Evolutionary conservation across 768 basidiomycete genomes (phyloP).

Genomic region (Trametes cubensis): DNA sequence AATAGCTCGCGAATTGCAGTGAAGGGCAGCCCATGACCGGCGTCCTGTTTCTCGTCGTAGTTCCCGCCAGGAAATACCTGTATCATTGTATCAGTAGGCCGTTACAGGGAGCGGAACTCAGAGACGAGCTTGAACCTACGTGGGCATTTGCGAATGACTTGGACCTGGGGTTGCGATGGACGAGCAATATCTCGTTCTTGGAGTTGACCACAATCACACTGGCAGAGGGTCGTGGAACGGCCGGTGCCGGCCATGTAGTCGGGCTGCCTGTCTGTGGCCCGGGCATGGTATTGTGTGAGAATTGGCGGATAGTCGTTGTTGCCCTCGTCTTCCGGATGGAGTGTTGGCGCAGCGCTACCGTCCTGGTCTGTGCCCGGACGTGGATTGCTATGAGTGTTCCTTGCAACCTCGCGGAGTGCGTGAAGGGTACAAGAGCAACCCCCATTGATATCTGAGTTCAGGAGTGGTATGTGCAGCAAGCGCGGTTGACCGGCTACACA

Average conservation of each 20-base stretch:
- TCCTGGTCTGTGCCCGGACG: too few relatives aligned
- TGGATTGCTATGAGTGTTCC: too few relatives aligned
- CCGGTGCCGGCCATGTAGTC: conserved; percentile 8
- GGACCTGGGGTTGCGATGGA: conserved; percentile 68
- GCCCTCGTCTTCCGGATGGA: background rate
- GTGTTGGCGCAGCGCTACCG: too few relatives aligned
- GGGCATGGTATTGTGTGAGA: background rate
- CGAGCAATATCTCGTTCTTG: conserved; percentile 68
- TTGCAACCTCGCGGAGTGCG: too few relatives aligned
- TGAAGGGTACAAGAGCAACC: too few relatives aligned
- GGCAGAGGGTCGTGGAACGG: conserved; percentile 60
- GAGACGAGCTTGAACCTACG: conserved; percentile 42
- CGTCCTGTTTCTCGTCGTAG: conserved; percentile 61
- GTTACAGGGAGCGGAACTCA: background rate
- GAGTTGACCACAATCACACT: conserved; percentile 67
- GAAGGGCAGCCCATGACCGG: conserved; percentile 44
- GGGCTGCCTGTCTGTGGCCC: too few relatives aligned
- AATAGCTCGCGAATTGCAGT: conserved; percentile 80
- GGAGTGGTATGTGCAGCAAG: background rate
- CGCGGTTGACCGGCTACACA: conserved; percentile 1
- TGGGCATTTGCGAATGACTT: conserved; percentile 67
- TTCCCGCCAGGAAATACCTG: conserved; percentile 83
- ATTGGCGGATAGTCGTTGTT: background rate
- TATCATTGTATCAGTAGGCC: conserved; percentile 7
- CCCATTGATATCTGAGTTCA: background rate